Evolutionary conservation across 768 basidiomycete genomes (phyloP).

Genomic region (Leucocoprinus sp.): DNA sequence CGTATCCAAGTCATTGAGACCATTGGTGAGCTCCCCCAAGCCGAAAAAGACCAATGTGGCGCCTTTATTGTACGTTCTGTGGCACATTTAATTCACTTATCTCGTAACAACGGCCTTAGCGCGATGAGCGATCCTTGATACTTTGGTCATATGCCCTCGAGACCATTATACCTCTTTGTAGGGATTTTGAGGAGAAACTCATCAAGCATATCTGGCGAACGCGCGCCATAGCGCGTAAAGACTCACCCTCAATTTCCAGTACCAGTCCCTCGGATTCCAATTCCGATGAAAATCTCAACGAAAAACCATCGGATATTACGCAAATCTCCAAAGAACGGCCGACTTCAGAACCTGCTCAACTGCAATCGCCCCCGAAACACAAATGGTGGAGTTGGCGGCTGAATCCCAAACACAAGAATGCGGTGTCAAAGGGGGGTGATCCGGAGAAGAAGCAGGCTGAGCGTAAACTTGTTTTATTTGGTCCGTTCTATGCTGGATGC

Average conservation of each 20-base stretch:
- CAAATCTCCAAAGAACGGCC: conserved; percentile 16
- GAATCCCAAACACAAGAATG: conserved; percentile 13
- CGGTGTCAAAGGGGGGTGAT: conserved; percentile 18
- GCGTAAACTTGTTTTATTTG: conserved; percentile 46
- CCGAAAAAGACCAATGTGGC: conserved; percentile 81
- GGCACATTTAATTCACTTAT: background rate
- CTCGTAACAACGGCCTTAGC: conserved; percentile 26
- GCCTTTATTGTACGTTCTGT: conserved; percentile 66
- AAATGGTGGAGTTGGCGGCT: conserved; percentile 39
- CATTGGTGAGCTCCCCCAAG: conserved; percentile 66
- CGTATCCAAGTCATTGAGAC: conserved; percentile 82
- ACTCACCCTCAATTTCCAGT: conserved; percentile 12
- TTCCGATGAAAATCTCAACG: conserved; percentile 27
- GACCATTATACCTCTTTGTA: conserved; percentile 63
- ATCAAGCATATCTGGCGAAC: conserved; percentile 73
- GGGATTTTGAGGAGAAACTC: conserved; percentile 69
- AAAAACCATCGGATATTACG: conserved; percentile 19
- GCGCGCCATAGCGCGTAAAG: conserved; percentile 22
- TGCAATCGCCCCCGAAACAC: conserved; percentile 17
- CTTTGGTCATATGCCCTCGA: conserved; percentile 82
- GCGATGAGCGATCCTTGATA: conserved; percentile 77
- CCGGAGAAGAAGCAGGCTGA: conserved; percentile 34
- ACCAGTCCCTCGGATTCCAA: conserved; percentile 13
- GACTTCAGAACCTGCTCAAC: conserved; percentile 15
- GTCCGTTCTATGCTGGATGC: conserved; percentile 62